Percentiles rank a stretch among this genome's conserved stretches.
These are phyloP conservation scores for Globisporangium irregulare DNA, from an alignment of 352 stramenopile species.

Conservation along the genomic window DNA sequence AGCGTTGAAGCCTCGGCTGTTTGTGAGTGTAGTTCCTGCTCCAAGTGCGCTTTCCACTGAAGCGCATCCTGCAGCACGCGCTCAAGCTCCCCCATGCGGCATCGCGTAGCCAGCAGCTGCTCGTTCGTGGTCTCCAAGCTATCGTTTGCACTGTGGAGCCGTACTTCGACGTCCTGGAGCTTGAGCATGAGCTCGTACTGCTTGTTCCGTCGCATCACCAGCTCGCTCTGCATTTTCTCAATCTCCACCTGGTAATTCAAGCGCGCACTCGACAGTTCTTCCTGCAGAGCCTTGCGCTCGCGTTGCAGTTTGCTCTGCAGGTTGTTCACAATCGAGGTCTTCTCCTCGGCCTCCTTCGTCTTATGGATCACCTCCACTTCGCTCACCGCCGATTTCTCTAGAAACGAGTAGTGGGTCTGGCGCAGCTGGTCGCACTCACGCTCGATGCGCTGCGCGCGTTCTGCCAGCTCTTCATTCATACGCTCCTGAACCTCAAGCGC, in stretches of 20 bases:
- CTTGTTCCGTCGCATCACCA: constrained; percentile 69
- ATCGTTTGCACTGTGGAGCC: constrained; percentile 39
- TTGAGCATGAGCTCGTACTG: constrained; percentile 79
- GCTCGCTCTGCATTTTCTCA: constrained; percentile 63
- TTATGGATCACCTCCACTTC: constrained; percentile 53
- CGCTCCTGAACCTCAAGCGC: constrained; percentile 58
- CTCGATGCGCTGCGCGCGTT: constrained; percentile 23
- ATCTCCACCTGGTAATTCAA: constrained; percentile 57
- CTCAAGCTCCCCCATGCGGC: constrained; percentile 65
- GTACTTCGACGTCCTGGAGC: constrained; percentile 56
- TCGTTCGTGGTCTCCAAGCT: constrained; percentile 39
- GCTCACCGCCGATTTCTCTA: constrained; percentile 24
- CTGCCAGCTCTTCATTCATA: constrained; percentile 24
- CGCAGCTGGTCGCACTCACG: constrained; percentile 44
- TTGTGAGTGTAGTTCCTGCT: constrained; percentile 29
- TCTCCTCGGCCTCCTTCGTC: constrained; percentile 43
- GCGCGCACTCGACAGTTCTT: constrained; percentile 40
- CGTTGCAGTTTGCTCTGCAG: constrained; percentile 54
- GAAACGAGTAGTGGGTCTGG: constrained; percentile 24
- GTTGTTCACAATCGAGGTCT: constrained; percentile 24
- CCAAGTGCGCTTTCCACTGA: constrained; percentile 44
- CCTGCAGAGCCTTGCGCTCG: constrained; percentile 45
- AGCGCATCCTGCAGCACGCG: constrained; percentile 52
- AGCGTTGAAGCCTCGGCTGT: constrained; percentile 5
- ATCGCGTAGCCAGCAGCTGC: constrained; percentile 37